Evolutionary conservation across 2,329 filamentous ascomycete species (phyloP), one percentile per base, ranked within the genome.

Genomic region (Xylariaceae sp.): DNA sequence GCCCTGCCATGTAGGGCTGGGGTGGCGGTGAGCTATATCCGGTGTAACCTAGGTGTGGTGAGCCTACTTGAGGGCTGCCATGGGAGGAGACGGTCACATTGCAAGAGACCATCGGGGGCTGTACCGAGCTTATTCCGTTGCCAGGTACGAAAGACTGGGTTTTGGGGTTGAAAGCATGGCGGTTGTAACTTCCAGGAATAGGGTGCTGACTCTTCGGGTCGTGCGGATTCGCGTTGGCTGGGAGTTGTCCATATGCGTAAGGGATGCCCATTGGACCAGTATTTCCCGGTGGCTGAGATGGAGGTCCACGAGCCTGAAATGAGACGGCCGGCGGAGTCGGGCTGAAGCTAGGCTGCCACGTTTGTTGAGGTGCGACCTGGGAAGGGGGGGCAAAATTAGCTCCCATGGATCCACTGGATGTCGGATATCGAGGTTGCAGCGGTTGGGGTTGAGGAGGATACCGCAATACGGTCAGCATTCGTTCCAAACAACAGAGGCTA

Each of bases 121-220:
- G 77, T 60, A 77, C 74, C 3, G 77, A 73, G 32, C 74, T 71
- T 68, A 80, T 76, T 30, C 75, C 73, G 59, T 71, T 76, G 57
- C 81, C 76, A 1, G 92, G 92, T 29, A 96, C 83, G 70, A 97
- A 96, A 0, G 91, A 88, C 67, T 95, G 89, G 12, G 89, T 96
- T 73, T 95, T 91, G 0, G 91, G 92, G 67, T 96, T 96, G 74
- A 97, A 96, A 9, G 87, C 84, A 64, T 90, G 89, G 55, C 91
- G 81, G 67, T 88, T 89, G 62, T 83, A 95, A 71, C 87, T 94
- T 37, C 89, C 89, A 11, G 90, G 89, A 54, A 95, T 84, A 4
- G 89, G 88, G 68, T 96, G 89, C 67, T 91, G 87, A 55, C 81
- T 83, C 70, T 88, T 85, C 6, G 85, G 82, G 64, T 88, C 88